Conservation (phyloP, 2,329 filamentous ascomycete species). For the Xylaria arbuscula region DNA sequence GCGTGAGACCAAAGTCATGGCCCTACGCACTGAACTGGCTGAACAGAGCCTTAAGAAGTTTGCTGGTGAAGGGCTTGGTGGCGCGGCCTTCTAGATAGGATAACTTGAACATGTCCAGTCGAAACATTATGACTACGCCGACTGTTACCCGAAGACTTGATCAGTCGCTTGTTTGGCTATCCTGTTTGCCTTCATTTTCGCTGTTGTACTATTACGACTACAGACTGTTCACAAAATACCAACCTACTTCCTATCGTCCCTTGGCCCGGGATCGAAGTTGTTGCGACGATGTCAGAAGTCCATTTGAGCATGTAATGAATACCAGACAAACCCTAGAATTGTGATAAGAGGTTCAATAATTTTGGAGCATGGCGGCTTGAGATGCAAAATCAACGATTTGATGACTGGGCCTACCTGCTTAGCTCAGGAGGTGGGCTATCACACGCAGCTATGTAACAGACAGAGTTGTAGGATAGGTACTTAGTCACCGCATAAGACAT, state of each 20-base stretch:
- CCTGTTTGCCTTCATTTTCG: not conserved
- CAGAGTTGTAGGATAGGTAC: too few relatives aligned
- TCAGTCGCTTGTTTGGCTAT: not conserved
- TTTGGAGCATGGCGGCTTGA: not conserved
- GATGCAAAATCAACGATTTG: too few relatives aligned
- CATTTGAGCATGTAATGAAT: not conserved
- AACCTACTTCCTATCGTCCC: too few relatives aligned
- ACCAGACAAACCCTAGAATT: not conserved
- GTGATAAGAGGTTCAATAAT: not conserved
- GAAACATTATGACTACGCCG: not conserved
- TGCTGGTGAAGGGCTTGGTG: conserved; percentile 66
- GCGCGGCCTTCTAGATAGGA: conserved; percentile 61
- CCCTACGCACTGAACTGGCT: conserved; percentile 66
- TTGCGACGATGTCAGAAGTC: not conserved
- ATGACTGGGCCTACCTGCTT: too few relatives aligned
- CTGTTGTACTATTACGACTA: conserved; percentile 1
- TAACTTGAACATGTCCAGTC: not conserved
- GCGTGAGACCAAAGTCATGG: conserved; percentile 64
- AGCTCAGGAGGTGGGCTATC: not conserved
- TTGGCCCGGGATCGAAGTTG: not conserved
- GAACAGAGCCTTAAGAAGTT: conserved; percentile 68
- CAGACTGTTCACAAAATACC: not conserved
- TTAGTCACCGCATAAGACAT: too few relatives aligned
- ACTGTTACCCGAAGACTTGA: not conserved
- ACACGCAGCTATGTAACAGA: not conserved